A percentile compares a stretch with the other conserved stretches of the same genome.
These are phyloP conservation scores for Trypanosoma conorhini DNA, from an alignment of 208 protist species.

Conservation along the genomic window DNA sequence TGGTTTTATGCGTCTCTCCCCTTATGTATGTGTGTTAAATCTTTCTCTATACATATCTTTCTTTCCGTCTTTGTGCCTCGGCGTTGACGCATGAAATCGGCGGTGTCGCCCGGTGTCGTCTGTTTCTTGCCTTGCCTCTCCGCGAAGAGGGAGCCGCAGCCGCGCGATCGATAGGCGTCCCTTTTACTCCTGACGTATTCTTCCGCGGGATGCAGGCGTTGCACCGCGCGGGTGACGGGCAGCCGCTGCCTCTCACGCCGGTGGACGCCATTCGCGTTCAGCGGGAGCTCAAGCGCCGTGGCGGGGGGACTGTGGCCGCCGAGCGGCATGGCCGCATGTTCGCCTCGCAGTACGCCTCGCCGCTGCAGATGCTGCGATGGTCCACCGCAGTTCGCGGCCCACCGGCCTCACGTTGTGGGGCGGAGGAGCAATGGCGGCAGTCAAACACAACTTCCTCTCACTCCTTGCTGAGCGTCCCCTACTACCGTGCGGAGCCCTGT, in stretches of 20 bases:
- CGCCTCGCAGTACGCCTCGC: constrained; percentile 17
- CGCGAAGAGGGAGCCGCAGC: not conserved
- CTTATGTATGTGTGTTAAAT: constrained; percentile 1
- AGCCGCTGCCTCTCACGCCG: not conserved
- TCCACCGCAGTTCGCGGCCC: not conserved
- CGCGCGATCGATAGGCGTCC: not conserved
- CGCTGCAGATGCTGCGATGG: constrained; percentile 22
- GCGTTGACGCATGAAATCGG: not conserved
- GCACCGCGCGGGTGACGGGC: not conserved
- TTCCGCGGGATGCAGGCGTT: not conserved
- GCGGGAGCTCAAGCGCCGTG: constrained; percentile 10
- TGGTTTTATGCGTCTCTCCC: not conserved
- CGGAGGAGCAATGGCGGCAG: not conserved
- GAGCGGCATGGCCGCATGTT: constrained; percentile 19
- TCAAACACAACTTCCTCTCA: not conserved
- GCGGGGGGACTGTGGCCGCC: constrained; percentile 9
- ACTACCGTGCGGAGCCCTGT: constrained; percentile 15
- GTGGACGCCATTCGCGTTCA: constrained; percentile 26
- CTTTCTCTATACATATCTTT: too few species aligned
- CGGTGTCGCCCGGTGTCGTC: not conserved
- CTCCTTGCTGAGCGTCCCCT: not conserved
- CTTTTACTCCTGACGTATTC: not conserved
- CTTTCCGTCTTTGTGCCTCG: too few species aligned
- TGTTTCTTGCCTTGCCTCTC: not conserved
- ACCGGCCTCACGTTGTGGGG: not conserved